Conservation (phyloP, 2,329 filamentous ascomycete genomes). For the Ascochyta koolunga region DNA sequence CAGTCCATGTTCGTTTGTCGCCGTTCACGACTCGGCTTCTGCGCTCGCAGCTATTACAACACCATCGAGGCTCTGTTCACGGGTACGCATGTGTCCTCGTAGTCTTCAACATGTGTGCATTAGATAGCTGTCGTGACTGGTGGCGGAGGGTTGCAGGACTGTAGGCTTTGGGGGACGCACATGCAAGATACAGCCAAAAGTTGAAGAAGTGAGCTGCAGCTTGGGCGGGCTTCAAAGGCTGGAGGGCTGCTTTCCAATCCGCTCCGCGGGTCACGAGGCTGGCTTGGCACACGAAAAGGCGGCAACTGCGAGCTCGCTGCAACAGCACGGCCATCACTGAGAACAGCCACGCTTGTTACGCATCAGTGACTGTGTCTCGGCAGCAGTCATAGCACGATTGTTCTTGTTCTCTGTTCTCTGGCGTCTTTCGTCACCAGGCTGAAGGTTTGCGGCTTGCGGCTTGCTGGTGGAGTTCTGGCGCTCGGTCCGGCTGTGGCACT, state of each 20-base stretch:
- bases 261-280: slow-evolving; percentile 26
- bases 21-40: slow-evolving; percentile 1
- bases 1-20: neutral
- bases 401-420: slow-evolving; percentile 14
- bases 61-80: neutral
- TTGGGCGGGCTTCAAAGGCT: slow-evolving; percentile 8
- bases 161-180: neutral
- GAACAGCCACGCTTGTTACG: slow-evolving; percentile 29
- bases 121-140: slow-evolving; percentile 36
- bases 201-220: neutral
- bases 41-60: neutral
- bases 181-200: neutral
- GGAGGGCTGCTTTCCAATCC: neutral
- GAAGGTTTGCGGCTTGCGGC: slow-evolving; percentile 16
- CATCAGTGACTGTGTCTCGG: slow-evolving; percentile 21
- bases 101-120: slow-evolving; percentile 23
- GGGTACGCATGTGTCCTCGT: slow-evolving; percentile 8
- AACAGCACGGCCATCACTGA: slow-evolving; percentile 35
- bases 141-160: slow-evolving; percentile 5
- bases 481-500: slow-evolving; percentile 47
- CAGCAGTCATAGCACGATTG: slow-evolving; percentile 18
- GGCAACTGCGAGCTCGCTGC: slow-evolving; percentile 29
- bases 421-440: slow-evolving; percentile 10
- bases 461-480: slow-evolving; percentile 33
- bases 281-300: slow-evolving; percentile 23